phyloP scores from a whole-genome alignment of 2,329 filamentous ascomycete species.

The Camillea tinctor region DNA sequence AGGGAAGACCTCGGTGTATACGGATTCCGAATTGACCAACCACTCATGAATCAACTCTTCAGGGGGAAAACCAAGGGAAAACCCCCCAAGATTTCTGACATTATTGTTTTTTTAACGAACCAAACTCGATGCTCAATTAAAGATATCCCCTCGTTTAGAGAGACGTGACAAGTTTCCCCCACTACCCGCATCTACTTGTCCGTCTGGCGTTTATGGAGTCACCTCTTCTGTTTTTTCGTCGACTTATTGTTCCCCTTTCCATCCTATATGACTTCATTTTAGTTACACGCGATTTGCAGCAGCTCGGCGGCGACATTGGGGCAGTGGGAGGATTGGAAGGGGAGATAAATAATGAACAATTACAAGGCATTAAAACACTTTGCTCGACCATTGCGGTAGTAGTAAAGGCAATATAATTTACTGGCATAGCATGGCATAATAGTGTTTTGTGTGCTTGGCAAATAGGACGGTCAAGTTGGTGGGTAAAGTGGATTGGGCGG shows the following conservation, averaged over 20 bases:
- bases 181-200: constrained; percentile 7
- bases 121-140: constrained; percentile 10
- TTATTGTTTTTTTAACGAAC: constrained; percentile 11
- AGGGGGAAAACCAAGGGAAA: not conserved
- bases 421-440: constrained; percentile 1
- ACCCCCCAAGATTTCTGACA: not conserved
- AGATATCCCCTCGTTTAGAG: constrained; percentile 26
- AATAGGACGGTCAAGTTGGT: not conserved
- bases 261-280: no score
- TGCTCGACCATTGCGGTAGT: not conserved
- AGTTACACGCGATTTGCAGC: not conserved
- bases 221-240: constrained; percentile 11
- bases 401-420: not conserved
- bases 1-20: not conserved
- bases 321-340: not conserved
- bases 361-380: not conserved
- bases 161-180: constrained; percentile 10
- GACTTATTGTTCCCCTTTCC: constrained; percentile 1
- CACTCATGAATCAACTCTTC: not conserved
- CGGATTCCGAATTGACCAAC: not conserved
- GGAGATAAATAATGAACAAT: not conserved
- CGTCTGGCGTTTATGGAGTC: constrained; percentile 24
- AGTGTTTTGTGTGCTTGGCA: not conserved
- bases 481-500: not conserved
- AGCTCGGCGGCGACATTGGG: not conserved